Conservation (phyloP, 2,329 filamentous ascomycete species). For the Colletotrichum chlorophyti region DNA sequence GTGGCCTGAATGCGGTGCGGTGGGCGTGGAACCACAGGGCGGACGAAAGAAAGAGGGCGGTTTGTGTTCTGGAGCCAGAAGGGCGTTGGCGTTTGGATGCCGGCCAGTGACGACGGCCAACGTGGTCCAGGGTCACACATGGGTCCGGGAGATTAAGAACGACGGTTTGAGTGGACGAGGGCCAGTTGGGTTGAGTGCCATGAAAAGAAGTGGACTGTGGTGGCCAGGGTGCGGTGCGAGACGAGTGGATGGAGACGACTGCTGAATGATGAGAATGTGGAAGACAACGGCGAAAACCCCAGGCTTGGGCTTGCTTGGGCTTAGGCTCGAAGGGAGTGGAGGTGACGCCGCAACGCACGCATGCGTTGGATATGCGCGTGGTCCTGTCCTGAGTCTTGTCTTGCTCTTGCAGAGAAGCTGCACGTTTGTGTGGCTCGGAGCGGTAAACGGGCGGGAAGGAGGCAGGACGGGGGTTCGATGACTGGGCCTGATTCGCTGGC, state of each 20-base stretch:
- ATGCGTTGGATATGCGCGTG: slow-evolving; percentile 23
- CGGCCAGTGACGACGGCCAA: slow-evolving; percentile 28
- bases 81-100: slow-evolving; percentile 10
- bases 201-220: no score
- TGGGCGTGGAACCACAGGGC: slow-evolving; percentile 9
- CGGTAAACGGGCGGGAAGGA: slow-evolving; percentile 21
- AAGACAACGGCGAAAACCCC: no score
- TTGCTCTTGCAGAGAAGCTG: slow-evolving; percentile 16
- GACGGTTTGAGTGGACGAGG: slow-evolving; percentile 27
- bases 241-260: neutral
- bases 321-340: no score
- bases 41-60: slow-evolving; percentile 8
- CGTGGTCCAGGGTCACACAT: slow-evolving; percentile 30
- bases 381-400: neutral
- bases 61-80: slow-evolving; percentile 11
- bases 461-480: slow-evolving; percentile 24
- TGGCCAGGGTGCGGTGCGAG: no score
- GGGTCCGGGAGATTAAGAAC: slow-evolving; percentile 27
- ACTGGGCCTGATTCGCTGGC: slow-evolving; percentile 16
- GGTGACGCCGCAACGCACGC: slow-evolving; percentile 19
- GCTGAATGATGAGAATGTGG: slow-evolving; percentile 5
- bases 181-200: slow-evolving; percentile 7
- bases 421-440: slow-evolving; percentile 25
- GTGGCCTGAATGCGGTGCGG: slow-evolving; percentile 17
- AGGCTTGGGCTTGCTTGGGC: no score